Conservation (phyloP, 225 moss, liverwort and hornwort genomes). For the Sphagnum contortum region DNA sequence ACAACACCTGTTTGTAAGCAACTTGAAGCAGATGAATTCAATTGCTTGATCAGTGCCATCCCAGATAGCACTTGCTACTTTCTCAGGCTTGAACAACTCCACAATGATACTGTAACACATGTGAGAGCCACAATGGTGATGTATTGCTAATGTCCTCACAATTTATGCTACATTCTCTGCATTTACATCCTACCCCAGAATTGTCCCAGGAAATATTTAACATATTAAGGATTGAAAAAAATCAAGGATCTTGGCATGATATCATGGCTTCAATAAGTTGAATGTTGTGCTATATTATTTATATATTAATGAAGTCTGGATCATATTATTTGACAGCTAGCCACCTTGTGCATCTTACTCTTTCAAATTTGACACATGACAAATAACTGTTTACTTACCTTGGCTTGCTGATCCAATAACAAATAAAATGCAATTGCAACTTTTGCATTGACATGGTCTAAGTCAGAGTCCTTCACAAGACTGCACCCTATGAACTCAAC, state of each 20-base stretch:
- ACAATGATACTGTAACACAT: conserved; percentile 87
- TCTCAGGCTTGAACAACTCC: conserved; percentile 87
- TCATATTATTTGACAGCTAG: too few species aligned
- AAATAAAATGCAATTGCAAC: conserved; percentile 84
- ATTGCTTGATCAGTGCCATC: conserved; percentile 78
- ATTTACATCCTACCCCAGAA: conserved; percentile 50
- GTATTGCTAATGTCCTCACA: conserved; percentile 77
- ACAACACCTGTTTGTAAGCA: conserved; percentile 75
- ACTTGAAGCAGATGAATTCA: conserved; percentile 93
- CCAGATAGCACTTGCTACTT: conserved; percentile 80
- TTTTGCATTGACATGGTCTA: conserved; percentile 90
- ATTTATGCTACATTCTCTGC: conserved; percentile 90
- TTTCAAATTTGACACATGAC: too few species aligned
- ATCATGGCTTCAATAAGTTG: too few species aligned
- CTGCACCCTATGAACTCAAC: conserved; percentile 89
- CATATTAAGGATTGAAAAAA: too few species aligned
- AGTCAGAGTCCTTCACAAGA: conserved; percentile 78
- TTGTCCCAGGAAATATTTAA: not conserved
- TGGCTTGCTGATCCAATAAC: conserved; percentile 67
- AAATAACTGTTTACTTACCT: conserved; percentile 15
- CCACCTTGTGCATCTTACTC: too few species aligned
- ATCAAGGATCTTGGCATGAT: too few species aligned
- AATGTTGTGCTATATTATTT: too few species aligned
- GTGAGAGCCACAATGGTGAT: conserved; percentile 61
- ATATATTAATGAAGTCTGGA: too few species aligned